These are phyloP conservation scores for Tolypocladium nubicola DNA, from an alignment of 2,329 filamentous ascomycete genomes.

Conservation along the genomic window DNA sequence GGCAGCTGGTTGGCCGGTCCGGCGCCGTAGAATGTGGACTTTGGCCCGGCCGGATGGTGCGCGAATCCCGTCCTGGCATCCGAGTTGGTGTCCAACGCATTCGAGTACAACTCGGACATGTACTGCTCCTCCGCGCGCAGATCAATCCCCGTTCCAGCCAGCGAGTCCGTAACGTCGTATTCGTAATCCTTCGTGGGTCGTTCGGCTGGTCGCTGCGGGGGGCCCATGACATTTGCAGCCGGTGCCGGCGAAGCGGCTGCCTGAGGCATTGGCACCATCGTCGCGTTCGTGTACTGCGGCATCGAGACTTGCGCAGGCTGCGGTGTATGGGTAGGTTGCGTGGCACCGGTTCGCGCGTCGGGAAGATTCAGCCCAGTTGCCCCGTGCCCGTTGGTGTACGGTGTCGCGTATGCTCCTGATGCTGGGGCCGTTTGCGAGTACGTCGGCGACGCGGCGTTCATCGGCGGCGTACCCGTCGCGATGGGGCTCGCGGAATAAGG, in stretches of 20 bases:
- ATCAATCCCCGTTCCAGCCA: slow-evolving; percentile 79
- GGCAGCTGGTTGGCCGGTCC: slow-evolving; percentile 56
- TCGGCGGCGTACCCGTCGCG: slow-evolving; percentile 28
- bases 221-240: slow-evolving; percentile 36
- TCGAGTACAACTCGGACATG: slow-evolving; percentile 57
- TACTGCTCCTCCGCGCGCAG: slow-evolving; percentile 78
- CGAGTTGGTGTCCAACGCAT: slow-evolving; percentile 29
- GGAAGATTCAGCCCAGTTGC: slow-evolving; percentile 24
- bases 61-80: slow-evolving; percentile 41
- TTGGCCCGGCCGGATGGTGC: slow-evolving; percentile 41
- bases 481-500: slow-evolving; percentile 38
- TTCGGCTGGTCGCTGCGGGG: slow-evolving; percentile 51
- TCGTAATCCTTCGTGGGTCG: slow-evolving; percentile 50
- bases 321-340: slow-evolving; percentile 19
- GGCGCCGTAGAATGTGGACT: slow-evolving; percentile 51
- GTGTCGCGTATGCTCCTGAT: slow-evolving; percentile 21
- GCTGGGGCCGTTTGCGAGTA: slow-evolving; percentile 22
- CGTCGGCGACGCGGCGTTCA: slow-evolving; percentile 23
- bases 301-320: slow-evolving; percentile 14
- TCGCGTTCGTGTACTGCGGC: slow-evolving; percentile 18
- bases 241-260: slow-evolving; percentile 13
- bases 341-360: slow-evolving; percentile 19
- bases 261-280: slow-evolving; percentile 16
- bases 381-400: slow-evolving; percentile 27
- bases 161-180: slow-evolving; percentile 72